Percentiles rank a stretch among this genome's conserved stretches.
phyloP scores from a whole-genome alignment of 2,329 filamentous ascomycete genomes.

The Stemphylium lycopersici region DNA sequence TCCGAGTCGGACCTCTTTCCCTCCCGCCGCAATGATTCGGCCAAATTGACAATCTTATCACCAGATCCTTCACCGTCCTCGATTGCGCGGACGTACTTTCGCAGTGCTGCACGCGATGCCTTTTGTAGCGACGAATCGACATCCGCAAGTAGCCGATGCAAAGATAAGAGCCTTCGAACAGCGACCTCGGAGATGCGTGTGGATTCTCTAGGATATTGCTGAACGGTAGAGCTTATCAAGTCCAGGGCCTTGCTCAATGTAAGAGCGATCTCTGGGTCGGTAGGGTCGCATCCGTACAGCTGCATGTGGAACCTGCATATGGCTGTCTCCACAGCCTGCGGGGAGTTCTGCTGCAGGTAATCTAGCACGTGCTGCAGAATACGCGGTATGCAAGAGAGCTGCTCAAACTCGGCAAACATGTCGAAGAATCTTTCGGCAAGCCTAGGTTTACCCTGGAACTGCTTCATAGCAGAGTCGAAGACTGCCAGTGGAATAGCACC shows the following conservation, averaged over 20 bases:
- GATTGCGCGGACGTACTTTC: constrained; percentile 42
- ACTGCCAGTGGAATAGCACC: constrained; percentile 95
- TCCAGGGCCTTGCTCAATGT: constrained; percentile 71
- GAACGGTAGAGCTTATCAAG: constrained; percentile 62
- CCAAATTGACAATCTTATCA: constrained; percentile 34
- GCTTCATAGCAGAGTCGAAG: constrained; percentile 83
- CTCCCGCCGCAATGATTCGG: constrained; percentile 29
- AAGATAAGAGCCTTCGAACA: constrained; percentile 56
- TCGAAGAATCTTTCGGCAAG: constrained; percentile 80
- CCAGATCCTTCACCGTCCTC: constrained; percentile 32
- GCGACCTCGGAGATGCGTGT: constrained; percentile 54
- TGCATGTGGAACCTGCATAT: constrained; percentile 75
- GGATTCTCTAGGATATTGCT: constrained; percentile 43
- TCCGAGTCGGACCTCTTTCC: constrained; percentile 37
- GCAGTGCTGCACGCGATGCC: constrained; percentile 55
- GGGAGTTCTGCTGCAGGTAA: constrained; percentile 64
- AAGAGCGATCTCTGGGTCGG: constrained; percentile 73
- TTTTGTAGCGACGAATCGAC: constrained; percentile 61
- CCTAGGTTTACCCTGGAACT: constrained; percentile 70
- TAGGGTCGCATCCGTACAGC: constrained; percentile 67
- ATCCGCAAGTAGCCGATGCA: constrained; percentile 51
- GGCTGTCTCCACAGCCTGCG: constrained; percentile 62
- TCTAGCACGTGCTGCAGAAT: constrained; percentile 77
- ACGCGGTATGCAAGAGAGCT: constrained; percentile 67
- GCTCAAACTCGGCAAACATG: constrained; percentile 73